Percentiles rank a stretch among this genome's conserved stretches.
These are phyloP conservation scores for Hirschioporus abietinus DNA, from an alignment of 768 basidiomycete species.

Conservation along the genomic window DNA sequence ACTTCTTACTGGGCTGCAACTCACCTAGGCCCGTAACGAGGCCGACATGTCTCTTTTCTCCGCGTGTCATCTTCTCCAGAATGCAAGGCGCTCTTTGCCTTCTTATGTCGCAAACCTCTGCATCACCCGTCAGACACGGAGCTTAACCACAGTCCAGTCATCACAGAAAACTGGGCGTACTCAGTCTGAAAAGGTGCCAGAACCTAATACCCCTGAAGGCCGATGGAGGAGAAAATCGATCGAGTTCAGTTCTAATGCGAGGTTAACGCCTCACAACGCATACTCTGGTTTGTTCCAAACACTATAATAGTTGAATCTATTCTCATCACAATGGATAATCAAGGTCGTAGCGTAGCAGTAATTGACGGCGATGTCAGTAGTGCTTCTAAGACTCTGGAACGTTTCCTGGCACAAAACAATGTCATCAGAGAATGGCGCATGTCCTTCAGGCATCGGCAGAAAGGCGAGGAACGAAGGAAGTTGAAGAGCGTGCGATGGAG, in stretches of 20 bases:
- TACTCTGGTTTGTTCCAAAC: conserved; percentile 46
- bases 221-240: conserved; percentile 32
- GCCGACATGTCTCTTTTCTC: not conserved
- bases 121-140: not conserved
- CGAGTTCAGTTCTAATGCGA: conserved; percentile 15
- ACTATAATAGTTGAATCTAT: conserved; percentile 5
- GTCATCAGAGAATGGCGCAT: conserved; percentile 45
- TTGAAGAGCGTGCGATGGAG: conserved; percentile 75
- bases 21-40: not conserved
- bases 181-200: not conserved
- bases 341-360: conserved; percentile 61
- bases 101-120: conserved; percentile 3
- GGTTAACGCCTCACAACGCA: conserved; percentile 38
- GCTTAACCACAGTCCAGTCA: conserved; percentile 10
- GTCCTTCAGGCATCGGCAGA: conserved; percentile 72
- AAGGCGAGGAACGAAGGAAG: conserved; percentile 71
- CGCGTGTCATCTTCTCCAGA: not conserved
- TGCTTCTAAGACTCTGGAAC: conserved; percentile 46
- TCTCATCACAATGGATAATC: not conserved
- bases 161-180: not conserved
- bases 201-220: conserved; percentile 26
- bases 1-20: not conserved
- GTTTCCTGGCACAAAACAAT: conserved; percentile 48
- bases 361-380: conserved; percentile 34
- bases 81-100: not conserved